These are phyloP conservation scores for Vinca minor DNA, from an alignment of 257 asterid species.

Conservation along the genomic window DNA sequence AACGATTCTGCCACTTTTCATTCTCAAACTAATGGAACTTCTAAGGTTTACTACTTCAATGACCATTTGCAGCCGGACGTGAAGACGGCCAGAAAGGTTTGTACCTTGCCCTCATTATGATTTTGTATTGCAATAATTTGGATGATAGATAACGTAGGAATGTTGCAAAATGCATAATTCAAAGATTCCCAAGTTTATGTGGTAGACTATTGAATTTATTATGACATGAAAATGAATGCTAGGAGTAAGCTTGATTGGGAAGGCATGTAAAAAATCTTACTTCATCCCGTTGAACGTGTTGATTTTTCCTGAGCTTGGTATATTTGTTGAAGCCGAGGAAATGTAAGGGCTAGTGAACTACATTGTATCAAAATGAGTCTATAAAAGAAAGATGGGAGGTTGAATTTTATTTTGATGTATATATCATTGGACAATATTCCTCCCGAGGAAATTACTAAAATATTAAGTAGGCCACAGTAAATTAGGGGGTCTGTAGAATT, in stretches of 20 bases:
- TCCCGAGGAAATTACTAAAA: not conserved
- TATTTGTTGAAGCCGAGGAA: not conserved
- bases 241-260: not conserved
- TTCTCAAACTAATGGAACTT: constrained; percentile 4
- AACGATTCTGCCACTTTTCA: constrained; percentile 6
- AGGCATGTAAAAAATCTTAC: not conserved
- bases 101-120: constrained; percentile 4
- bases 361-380: not conserved
- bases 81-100: constrained; percentile 39
- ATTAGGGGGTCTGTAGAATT: not conserved
- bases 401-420: not conserved
- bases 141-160: not conserved
- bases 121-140: not conserved
- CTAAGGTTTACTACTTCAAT: constrained; percentile 3
- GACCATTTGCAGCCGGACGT: constrained; percentile 17
- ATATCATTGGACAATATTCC: not conserved
- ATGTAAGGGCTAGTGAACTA: not conserved
- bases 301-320: not conserved
- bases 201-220: not conserved
- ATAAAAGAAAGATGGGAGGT: not conserved
- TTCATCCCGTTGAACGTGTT: too few species aligned
- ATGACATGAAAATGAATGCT: not conserved
- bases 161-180: not conserved
- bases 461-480: not conserved
- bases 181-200: not conserved